These are phyloP conservation scores for Apiospora malaysiana DNA, from an alignment of 2,329 filamentous ascomycete species.

Conservation along the genomic window DNA sequence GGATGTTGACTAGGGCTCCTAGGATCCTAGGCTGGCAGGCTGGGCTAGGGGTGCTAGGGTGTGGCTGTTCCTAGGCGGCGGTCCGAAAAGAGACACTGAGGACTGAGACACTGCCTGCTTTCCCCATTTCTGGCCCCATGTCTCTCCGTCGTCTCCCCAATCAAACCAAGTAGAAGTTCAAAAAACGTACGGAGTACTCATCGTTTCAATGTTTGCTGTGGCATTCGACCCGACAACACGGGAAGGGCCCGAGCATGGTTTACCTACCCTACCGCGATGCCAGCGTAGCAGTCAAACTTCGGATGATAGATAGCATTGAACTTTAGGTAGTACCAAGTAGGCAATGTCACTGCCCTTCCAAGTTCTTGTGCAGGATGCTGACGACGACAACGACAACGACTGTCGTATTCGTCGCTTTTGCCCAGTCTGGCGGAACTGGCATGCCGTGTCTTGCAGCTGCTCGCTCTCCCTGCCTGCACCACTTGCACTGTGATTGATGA, in stretches of 20 bases:
- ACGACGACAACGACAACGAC: not conserved
- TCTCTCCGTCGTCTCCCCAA: not conserved
- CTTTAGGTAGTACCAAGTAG: not conserved
- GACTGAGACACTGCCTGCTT: not conserved
- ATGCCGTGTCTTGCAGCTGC: not conserved
- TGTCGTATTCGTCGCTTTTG: too few relatives aligned
- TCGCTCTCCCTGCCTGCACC: not conserved
- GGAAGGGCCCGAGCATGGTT: slow-evolving; percentile 3
- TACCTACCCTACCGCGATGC: not conserved
- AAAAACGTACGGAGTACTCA: not conserved
- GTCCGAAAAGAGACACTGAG: not conserved
- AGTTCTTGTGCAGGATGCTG: not conserved
- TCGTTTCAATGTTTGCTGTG: slow-evolving; percentile 1
- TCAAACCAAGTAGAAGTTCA: not conserved
- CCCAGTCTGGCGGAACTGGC: not conserved
- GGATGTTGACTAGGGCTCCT: not conserved
- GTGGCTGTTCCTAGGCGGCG: not conserved
- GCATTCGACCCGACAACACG: slow-evolving; percentile 9
- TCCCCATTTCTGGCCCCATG: not conserved
- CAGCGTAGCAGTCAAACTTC: not conserved
- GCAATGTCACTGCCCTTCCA: not conserved
- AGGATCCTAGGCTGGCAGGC: too few relatives aligned
- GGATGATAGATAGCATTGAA: not conserved
- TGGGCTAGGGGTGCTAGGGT: too few relatives aligned
- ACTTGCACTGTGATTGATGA: not conserved